phyloP scores from a whole-genome alignment of 192 early-diverging fungal genomes.

The Fimicolochytrium jonesii region DNA sequence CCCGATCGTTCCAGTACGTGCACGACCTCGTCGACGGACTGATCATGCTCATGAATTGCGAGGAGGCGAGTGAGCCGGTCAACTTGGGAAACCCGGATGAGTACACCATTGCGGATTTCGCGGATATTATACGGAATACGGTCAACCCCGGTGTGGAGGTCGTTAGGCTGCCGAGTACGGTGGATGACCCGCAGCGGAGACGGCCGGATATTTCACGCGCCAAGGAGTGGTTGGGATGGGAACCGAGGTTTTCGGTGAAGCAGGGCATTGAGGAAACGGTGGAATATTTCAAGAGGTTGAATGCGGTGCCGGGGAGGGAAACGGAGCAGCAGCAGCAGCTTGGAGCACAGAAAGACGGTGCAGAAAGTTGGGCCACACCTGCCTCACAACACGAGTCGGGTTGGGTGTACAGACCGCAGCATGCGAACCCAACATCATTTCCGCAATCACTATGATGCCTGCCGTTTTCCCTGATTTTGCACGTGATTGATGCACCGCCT shows the following conservation, averaged over 20 bases:
- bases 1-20: constrained; percentile 80
- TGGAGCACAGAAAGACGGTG: too few relatives aligned
- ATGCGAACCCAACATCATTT: too few relatives aligned
- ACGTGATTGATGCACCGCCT: too few relatives aligned
- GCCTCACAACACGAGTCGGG: too few relatives aligned
- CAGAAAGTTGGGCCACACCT: too few relatives aligned
- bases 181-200: constrained; percentile 74
- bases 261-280: constrained; percentile 80
- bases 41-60: constrained; percentile 70
- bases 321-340: too few relatives aligned
- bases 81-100: constrained; percentile 84
- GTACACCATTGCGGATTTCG: constrained; percentile 75
- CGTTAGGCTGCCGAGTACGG: constrained; percentile 57
- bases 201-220: constrained; percentile 72
- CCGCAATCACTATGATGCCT: too few relatives aligned
- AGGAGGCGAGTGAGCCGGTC: constrained; percentile 60
- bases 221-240: constrained; percentile 61
- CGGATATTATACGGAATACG: constrained; percentile 64
- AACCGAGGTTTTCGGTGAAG: constrained; percentile 65
- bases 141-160: constrained; percentile 57
- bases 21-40: constrained; percentile 81
- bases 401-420: too few relatives aligned
- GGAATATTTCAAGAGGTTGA: constrained; percentile 75
- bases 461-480: too few relatives aligned
- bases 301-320: too few relatives aligned